phyloP scores from a whole-genome alignment of 257 asterid species.

The Scutellaria barbata region DNA sequence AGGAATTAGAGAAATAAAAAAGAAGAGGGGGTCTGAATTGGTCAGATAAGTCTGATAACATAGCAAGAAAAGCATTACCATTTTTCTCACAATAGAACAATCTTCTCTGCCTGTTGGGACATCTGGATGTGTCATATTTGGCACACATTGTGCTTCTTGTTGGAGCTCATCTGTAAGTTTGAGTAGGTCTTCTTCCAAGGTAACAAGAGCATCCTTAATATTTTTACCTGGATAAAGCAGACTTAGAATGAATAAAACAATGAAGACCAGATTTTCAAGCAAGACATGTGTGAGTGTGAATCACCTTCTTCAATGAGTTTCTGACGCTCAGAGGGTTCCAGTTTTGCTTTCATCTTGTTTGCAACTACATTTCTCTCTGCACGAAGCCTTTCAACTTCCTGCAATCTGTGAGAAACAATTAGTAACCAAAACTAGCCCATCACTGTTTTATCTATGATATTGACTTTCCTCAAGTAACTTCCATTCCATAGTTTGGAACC shows the following conservation, averaged over 20 bases:
- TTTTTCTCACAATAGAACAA: constrained; percentile 68
- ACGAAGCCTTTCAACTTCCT: constrained; percentile 97
- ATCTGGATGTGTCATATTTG: constrained; percentile 98
- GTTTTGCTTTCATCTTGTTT: constrained; percentile 90
- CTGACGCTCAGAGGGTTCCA: constrained; percentile 83
- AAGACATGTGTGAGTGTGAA: not conserved
- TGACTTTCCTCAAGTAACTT: not conserved
- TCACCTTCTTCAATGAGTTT: constrained; percentile 93
- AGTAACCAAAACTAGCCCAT: constrained; percentile 49
- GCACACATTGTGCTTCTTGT: constrained; percentile 90
- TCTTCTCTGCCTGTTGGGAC: constrained; percentile 94
- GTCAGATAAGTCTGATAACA: not conserved
- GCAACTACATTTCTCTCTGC: constrained; percentile 94
- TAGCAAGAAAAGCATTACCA: constrained; percentile 50
- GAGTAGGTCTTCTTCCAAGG: constrained; percentile 82
- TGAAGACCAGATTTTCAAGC: constrained; percentile 22
- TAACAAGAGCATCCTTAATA: constrained; percentile 74
- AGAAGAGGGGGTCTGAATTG: not conserved
- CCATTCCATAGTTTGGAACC: not conserved
- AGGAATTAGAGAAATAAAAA: constrained; percentile 17
- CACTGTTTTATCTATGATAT: not conserved
- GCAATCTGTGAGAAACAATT: constrained; percentile 84
- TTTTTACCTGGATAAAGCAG: constrained; percentile 65
- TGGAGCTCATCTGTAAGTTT: constrained; percentile 84
- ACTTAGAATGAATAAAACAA: constrained; percentile 15